These are phyloP conservation scores for Aspergillus hortae DNA, from an alignment of 2,329 filamentous ascomycete species.

Conservation along the genomic window DNA sequence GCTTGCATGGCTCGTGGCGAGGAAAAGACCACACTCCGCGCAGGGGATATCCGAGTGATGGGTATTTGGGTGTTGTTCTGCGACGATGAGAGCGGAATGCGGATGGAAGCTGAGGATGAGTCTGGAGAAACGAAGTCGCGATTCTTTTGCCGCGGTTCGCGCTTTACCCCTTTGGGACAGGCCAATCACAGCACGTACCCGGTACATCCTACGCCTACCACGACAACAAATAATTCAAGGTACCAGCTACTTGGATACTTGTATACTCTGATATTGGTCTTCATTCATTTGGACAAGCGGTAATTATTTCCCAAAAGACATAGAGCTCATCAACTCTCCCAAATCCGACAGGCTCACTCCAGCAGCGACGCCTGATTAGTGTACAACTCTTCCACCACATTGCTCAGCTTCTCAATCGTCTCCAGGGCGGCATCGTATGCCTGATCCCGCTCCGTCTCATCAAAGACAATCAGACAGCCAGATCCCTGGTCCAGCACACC, in stretches of 20 bases:
- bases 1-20: conserved; percentile 31
- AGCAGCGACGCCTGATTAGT: conserved; percentile 94
- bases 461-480: conserved; percentile 95
- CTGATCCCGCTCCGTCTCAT: conserved; percentile 90
- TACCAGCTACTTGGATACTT: background rate
- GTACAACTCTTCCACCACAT: conserved; percentile 95
- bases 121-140: conserved; percentile 27
- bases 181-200: background rate
- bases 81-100: conserved; percentile 10
- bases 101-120: conserved; percentile 15
- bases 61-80: conserved; percentile 9
- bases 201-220: background rate
- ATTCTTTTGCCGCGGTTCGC: conserved; percentile 31
- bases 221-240: background rate
- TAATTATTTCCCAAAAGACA: conserved; percentile 17
- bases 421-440: conserved; percentile 90
- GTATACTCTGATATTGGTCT: background rate
- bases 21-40: background rate
- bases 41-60: conserved; percentile 5
- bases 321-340: conserved; percentile 4
- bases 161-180: conserved; percentile 34
- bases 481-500: conserved; percentile 95
- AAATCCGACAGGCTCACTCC: conserved; percentile 56
- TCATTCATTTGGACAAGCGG: conserved; percentile 20
- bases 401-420: conserved; percentile 95